A percentile compares a stretch with the other conserved stretches of the same genome.
These are phyloP conservation scores for Cladosporium sp. DNA, from an alignment of 2,329 filamentous ascomycete genomes.

Conservation along the genomic window DNA sequence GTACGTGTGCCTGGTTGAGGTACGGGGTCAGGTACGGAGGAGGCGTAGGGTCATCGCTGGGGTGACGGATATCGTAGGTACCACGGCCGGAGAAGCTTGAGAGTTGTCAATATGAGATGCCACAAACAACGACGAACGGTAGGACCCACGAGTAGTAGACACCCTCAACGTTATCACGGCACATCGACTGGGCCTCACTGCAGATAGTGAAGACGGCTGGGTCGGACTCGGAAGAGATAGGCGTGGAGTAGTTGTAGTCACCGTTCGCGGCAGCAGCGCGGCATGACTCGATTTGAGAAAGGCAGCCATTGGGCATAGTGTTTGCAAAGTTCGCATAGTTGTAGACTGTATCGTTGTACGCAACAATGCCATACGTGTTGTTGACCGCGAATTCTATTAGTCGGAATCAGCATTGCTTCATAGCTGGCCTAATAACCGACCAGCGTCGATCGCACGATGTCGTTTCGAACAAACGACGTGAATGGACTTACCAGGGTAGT, in stretches of 20 bases:
- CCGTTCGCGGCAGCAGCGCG: slow-evolving; percentile 41
- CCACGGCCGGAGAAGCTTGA: slow-evolving; percentile 52
- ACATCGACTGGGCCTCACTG: slow-evolving; percentile 56
- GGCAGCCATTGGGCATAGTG: slow-evolving; percentile 49
- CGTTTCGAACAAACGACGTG: neutral
- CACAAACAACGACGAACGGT: slow-evolving; percentile 40
- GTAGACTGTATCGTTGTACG: slow-evolving; percentile 60
- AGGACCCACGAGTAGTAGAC: slow-evolving; percentile 53
- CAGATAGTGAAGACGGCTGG: slow-evolving; percentile 44
- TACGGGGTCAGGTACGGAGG: slow-evolving; percentile 62
- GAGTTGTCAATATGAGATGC: neutral
- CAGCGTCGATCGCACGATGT: neutral
- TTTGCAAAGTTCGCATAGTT: slow-evolving; percentile 60
- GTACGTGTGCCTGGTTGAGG: slow-evolving; percentile 59
- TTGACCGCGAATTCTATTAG: slow-evolving; percentile 51
- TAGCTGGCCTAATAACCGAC: neutral
- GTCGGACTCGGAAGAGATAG: slow-evolving; percentile 10
- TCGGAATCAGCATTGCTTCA: neutral
- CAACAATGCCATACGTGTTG: slow-evolving; percentile 58
- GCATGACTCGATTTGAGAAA: slow-evolving; percentile 54
- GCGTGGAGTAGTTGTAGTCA: slow-evolving; percentile 29
- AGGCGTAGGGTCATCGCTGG: slow-evolving; percentile 60
- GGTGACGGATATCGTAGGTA: slow-evolving; percentile 62
- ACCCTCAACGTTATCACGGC: slow-evolving; percentile 57
- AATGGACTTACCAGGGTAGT: slow-evolving; percentile 42